phyloP scores from a whole-genome alignment of 164 flowering plant genomes.

The Nelumbo lutea region DNA sequence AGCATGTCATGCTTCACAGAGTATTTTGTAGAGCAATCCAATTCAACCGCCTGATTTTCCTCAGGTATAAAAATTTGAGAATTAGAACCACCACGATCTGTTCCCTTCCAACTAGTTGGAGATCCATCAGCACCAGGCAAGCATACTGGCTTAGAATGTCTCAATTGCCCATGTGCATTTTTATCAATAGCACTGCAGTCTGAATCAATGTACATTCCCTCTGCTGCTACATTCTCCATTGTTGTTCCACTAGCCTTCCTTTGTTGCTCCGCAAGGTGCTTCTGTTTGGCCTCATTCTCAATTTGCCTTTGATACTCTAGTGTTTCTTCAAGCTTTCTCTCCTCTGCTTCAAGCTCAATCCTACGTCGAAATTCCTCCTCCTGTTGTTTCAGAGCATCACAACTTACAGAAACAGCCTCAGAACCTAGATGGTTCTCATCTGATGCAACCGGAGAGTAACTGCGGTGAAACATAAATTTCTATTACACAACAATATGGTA shows the following conservation, averaged over 20 bases:
- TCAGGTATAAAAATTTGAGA: constrained; percentile 9
- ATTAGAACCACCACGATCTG: constrained; percentile 5
- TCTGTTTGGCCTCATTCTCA: constrained; percentile 88
- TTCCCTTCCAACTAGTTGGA: constrained; percentile 7
- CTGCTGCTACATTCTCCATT: constrained; percentile 26
- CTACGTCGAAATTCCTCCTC: constrained; percentile 70
- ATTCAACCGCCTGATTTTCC: constrained; percentile 10
- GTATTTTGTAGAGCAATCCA: constrained; percentile 8
- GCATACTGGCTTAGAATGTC: constrained; percentile 21
- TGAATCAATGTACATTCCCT: constrained; percentile 12
- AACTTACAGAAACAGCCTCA: constrained; percentile 26
- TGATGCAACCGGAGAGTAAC: constrained; percentile 35
- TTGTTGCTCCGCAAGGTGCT: constrained; percentile 83
- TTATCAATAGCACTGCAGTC: constrained; percentile 12
- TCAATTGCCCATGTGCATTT: constrained; percentile 16
- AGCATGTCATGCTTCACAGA: constrained; percentile 8
- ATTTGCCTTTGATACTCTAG: constrained; percentile 87
- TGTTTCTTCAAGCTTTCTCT: constrained; percentile 88
- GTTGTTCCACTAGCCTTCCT: constrained; percentile 33
- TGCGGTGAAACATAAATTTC: constrained; percentile 23
- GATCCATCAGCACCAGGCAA: constrained; percentile 7
- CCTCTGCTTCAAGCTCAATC: constrained; percentile 92
- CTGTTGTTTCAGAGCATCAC: constrained; percentile 36
- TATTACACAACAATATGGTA: constrained; percentile 1
- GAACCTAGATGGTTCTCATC: constrained; percentile 42